Evolutionary conservation across 495 filamentous ascomycete genomes (phyloP).

Genomic region (Pyronema omphalodes): DNA sequence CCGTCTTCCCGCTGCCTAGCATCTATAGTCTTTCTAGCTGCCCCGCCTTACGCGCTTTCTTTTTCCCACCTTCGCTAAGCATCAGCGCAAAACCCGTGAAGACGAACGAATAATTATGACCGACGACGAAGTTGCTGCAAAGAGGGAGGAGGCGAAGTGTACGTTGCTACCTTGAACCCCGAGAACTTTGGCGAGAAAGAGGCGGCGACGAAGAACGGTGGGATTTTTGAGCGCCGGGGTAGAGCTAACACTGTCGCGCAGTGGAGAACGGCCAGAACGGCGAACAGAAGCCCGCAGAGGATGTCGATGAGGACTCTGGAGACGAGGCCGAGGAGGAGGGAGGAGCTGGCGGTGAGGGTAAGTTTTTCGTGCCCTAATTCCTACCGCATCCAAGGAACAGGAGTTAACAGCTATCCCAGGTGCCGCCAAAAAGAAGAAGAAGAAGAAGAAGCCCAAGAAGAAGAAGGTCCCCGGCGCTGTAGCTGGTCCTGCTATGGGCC

Average conservation of each 20-base stretch:
- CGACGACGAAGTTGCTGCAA: not conserved
- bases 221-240: no score
- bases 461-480: constrained; percentile 49
- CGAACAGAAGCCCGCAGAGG: not conserved
- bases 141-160: constrained; percentile 9
- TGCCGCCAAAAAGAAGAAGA: constrained; percentile 8
- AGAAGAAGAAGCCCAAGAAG: constrained; percentile 72
- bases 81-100: no score
- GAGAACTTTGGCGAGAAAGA: not conserved
- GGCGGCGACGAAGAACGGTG: not conserved
- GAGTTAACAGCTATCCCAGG: not conserved
- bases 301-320: not conserved
- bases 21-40: no score
- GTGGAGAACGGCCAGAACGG: not conserved
- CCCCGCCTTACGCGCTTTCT: no score
- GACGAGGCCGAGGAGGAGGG: constrained; percentile 32
- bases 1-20: no score
- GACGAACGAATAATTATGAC: constrained; percentile 5
- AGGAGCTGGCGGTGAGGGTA: constrained; percentile 28
- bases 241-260: no score
- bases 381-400: not conserved
- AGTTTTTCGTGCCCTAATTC: constrained; percentile 20
- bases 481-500: constrained; percentile 38
- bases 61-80: no score
- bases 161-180: not conserved